Conservation (phyloP, 73 alveolate genomes). For the Paramecium biaurelia region DNA sequence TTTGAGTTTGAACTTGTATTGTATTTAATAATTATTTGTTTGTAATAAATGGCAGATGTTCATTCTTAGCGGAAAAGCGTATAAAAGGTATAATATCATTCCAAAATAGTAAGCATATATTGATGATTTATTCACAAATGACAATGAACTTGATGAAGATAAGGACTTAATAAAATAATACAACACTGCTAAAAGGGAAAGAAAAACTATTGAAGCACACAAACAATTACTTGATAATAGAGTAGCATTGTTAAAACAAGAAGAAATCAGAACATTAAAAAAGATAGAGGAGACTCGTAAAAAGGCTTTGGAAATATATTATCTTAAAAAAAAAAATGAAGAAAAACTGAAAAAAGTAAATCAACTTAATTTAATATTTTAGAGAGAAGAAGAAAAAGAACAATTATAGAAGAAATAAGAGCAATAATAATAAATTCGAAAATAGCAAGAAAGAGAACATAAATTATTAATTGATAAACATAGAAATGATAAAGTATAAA, state of each 20-base stretch:
- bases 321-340: conserved; percentile 62
- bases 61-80: not conserved
- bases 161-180: not conserved
- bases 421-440: not conserved
- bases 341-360: conserved; percentile 59
- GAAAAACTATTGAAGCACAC: conserved; percentile 76
- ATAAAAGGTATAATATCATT: not conserved
- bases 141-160: conserved; percentile 20
- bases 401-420: not conserved
- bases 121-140: conserved; percentile 41
- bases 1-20: not conserved
- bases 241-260: conserved; percentile 71
- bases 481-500: not conserved
- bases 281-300: conserved; percentile 77
- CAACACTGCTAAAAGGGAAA: conserved; percentile 50
- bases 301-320: conserved; percentile 72
- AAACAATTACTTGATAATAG: conserved; percentile 77
- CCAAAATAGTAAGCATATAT: conserved; percentile 15
- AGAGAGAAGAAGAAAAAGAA: conserved; percentile 4
- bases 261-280: conserved; percentile 68
- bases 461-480: not conserved
- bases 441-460: not conserved
- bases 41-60: not conserved
- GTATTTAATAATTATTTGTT: not conserved
- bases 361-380: not conserved